Base-by-base conservation (phyloP, 805 yeast genomes). In the Schwanniomyces polymorphus region DNA sequence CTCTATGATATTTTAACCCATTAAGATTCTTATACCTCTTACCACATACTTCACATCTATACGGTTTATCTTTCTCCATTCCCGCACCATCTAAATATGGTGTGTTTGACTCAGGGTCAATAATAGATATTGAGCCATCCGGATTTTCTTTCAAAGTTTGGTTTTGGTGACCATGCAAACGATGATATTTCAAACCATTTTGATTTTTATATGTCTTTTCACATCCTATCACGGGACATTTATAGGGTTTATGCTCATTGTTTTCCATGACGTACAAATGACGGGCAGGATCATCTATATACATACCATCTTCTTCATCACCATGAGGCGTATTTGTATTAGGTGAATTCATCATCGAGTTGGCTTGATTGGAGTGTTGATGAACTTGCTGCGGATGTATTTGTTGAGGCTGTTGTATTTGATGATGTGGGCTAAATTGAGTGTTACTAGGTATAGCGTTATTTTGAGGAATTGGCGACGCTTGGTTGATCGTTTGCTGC, bases 221-320 rank as follows among this genome's bases (percentile, higher is more conserved):
- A 69, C 99, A 94, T 7, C 99, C 99, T 60, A 91, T 88, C 38
- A 94, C 99, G 0, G 98, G 99, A 72, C 99, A 94, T 65, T 87
- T 91, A 74, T 86, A 94, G 27, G 99, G 99, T 67, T 94, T 85
- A 64, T 90, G 88, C 57, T 91, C 97, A 48, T 88, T 91, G 52
- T 84, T 85, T 68, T 91, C 97, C 75, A 88, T 85, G 28, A 91
- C 97, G 63, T 94, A 92, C 49, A 92, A 71, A 63, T 91, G 94
- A 53, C 98, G 80, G 0, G 97, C 97, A 0, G 98, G 99, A 66
- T 94, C 97, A 68, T 92, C 97, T 42, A 94, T 91, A 66, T 91
- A 91, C 75, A 86, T 85, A 48, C 84, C 84, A 54, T 78, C 81
- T 50, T 82, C 84, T 43, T 80, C 83, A 48, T 84, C 89, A 37